Percentiles rank a stretch among this genome's conserved stretches.
These are phyloP conservation scores for Penicillium sp. DNA, from an alignment of 2,329 filamentous ascomycete species.

Conservation along the genomic window DNA sequence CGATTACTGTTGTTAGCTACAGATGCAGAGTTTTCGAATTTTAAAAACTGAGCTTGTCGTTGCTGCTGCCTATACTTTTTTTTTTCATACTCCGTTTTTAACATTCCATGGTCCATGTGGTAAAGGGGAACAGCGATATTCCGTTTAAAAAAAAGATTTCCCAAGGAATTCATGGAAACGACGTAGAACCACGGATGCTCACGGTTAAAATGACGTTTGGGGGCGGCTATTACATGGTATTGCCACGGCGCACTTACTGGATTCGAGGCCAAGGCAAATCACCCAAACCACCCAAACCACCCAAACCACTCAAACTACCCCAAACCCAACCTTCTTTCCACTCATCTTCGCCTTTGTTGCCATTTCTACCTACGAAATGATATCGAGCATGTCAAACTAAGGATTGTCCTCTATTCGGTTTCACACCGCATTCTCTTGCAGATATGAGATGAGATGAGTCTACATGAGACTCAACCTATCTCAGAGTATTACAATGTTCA, in stretches of 20 bases:
- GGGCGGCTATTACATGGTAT: slow-evolving; percentile 9
- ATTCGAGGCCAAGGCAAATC: background rate
- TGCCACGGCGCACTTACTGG: slow-evolving; percentile 5
- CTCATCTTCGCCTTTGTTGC: background rate
- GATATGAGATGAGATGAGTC: background rate
- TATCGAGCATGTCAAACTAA: background rate
- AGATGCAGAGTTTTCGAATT: too few relatives aligned
- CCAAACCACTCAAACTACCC: background rate
- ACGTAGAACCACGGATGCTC: slow-evolving; percentile 13
- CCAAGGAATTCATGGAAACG: background rate
- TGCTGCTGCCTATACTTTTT: too few relatives aligned
- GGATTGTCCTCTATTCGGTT: too few relatives aligned
- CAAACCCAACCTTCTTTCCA: background rate
- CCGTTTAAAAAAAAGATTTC: background rate
- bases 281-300: background rate
- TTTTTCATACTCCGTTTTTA: too few relatives aligned
- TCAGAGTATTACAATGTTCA: background rate
- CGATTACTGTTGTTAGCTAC: too few relatives aligned
- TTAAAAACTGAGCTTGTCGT: too few relatives aligned
- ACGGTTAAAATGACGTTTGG: slow-evolving; percentile 16
- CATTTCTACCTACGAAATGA: background rate
- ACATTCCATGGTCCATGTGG: slow-evolving; percentile 1
- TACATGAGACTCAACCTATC: too few relatives aligned
- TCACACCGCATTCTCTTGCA: background rate
- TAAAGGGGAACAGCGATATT: background rate